Evolutionary conservation across 2,329 filamentous ascomycete genomes (phyloP).

Genomic region (Blumeriella jaapii): DNA sequence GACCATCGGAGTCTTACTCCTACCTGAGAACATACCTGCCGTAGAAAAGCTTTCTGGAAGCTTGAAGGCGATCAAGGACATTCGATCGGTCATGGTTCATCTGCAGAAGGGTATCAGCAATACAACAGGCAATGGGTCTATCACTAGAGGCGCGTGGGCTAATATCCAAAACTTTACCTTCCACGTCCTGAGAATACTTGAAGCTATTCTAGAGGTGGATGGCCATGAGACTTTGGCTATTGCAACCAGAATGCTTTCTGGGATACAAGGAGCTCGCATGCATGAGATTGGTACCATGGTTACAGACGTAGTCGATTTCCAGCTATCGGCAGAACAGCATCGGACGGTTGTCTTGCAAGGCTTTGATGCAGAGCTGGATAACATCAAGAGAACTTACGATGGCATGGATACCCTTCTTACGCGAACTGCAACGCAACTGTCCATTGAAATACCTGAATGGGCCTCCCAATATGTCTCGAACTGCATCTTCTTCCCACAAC

Average conservation of each 20-base stretch:
- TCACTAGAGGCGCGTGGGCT: constrained; percentile 60
- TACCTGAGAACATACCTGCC: constrained; percentile 50
- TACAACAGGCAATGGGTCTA: constrained; percentile 30
- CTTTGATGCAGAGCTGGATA: constrained; percentile 64
- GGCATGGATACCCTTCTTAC: constrained; percentile 66
- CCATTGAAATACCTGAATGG: constrained; percentile 48
- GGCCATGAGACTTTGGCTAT: constrained; percentile 42
- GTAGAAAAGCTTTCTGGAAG: constrained; percentile 45
- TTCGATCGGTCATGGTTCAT: constrained; percentile 55
- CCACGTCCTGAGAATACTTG: constrained; percentile 57
- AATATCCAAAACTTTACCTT: constrained; percentile 61
- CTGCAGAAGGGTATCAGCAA: constrained; percentile 67
- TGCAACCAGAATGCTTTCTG: constrained; percentile 44
- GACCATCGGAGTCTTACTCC: constrained; percentile 55
- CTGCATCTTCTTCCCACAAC: constrained; percentile 82
- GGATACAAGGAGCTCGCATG: constrained; percentile 47
- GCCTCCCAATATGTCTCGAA: constrained; percentile 45
- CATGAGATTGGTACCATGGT: constrained; percentile 60
- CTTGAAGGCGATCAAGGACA: constrained; percentile 64
- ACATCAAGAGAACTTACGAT: constrained; percentile 65
- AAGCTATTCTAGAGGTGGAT: constrained; percentile 45
- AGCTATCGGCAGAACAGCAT: constrained; percentile 54
- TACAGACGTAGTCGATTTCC: constrained; percentile 66
- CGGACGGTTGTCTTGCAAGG: constrained; percentile 64
- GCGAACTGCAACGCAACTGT: constrained; percentile 53